phyloP scores from a whole-genome alignment of 192 early-diverging fungal species.

The Entophlyctis helioformis region DNA sequence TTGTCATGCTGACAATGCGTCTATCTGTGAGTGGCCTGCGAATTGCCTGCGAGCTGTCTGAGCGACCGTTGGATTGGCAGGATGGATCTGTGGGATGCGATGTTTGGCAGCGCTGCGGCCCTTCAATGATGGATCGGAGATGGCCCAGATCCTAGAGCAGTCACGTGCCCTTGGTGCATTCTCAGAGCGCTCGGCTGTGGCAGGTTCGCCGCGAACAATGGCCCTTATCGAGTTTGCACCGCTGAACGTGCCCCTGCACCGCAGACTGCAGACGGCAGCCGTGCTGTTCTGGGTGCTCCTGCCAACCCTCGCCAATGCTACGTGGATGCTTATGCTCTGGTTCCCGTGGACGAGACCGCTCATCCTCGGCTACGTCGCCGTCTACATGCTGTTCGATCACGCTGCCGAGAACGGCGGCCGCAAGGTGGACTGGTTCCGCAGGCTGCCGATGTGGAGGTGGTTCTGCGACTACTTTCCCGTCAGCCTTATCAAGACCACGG shows the following conservation, averaged over 20 bases:
- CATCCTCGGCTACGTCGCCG: slow-evolving; percentile 41
- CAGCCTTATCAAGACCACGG: slow-evolving; percentile 55
- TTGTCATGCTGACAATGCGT: too few relatives aligned
- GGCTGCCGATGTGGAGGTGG: slow-evolving; percentile 49
- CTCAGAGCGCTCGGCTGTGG: too few relatives aligned
- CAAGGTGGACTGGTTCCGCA: slow-evolving; percentile 26
- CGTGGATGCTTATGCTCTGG: slow-evolving; percentile 56
- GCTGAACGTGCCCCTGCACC: slow-evolving; percentile 44
- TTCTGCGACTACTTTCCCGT: slow-evolving; percentile 62
- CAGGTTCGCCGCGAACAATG: too few relatives aligned
- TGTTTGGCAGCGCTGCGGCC: too few relatives aligned
- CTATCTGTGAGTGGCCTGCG: too few relatives aligned
- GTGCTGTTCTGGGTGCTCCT: slow-evolving; percentile 50
- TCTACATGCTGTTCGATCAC: slow-evolving; percentile 55
- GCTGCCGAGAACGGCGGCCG: slow-evolving; percentile 60
- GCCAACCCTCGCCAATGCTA: slow-evolving; percentile 31
- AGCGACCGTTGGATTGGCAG: too few relatives aligned
- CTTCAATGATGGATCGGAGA: too few relatives aligned
- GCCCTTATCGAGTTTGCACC: too few relatives aligned
- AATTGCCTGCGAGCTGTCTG: too few relatives aligned
- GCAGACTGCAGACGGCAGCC: slow-evolving; percentile 55
- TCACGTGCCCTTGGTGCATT: too few relatives aligned
- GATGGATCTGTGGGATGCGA: too few relatives aligned
- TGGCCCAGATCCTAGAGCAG: too few relatives aligned
- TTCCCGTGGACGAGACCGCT: slow-evolving; percentile 40